These are phyloP conservation scores for Lagerstroemia speciosa DNA, from an alignment of 345 rosid genomes.

Conservation along the genomic window DNA sequence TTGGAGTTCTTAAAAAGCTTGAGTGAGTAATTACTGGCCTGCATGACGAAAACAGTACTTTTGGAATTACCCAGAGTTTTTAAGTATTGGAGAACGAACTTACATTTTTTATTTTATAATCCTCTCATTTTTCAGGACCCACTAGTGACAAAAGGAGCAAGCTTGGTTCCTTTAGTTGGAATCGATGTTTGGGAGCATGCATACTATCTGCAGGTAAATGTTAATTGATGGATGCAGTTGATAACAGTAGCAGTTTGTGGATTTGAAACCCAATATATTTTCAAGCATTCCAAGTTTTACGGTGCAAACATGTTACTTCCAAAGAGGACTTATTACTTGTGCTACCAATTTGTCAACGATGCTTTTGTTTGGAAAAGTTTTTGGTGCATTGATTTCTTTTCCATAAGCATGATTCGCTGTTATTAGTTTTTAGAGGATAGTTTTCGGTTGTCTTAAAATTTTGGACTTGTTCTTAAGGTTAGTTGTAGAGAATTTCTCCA, in stretches of 20 bases:
- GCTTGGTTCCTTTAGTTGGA: conserved; percentile 75
- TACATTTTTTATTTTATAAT: background rate
- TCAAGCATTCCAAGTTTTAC: background rate
- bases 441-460: too few species aligned
- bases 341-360: background rate
- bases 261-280: background rate
- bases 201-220: conserved; percentile 85
- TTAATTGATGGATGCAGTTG: background rate
- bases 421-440: too few species aligned
- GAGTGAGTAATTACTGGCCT: background rate
- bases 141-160: conserved; percentile 66
- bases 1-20: background rate
- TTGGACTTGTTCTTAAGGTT: too few species aligned
- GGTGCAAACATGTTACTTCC: background rate
- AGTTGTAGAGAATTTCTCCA: too few species aligned
- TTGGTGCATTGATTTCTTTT: background rate
- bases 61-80: background rate
- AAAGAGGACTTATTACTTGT: background rate
- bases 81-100: background rate
- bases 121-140: conserved; percentile 51
- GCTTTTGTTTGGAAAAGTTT: background rate
- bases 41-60: background rate
- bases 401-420: too few species aligned
- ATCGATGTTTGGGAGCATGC: conserved; percentile 99
- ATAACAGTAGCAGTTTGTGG: background rate